These are phyloP conservation scores for Pistacia atlantica DNA, from an alignment of 345 rosid species.

Conservation along the genomic window DNA sequence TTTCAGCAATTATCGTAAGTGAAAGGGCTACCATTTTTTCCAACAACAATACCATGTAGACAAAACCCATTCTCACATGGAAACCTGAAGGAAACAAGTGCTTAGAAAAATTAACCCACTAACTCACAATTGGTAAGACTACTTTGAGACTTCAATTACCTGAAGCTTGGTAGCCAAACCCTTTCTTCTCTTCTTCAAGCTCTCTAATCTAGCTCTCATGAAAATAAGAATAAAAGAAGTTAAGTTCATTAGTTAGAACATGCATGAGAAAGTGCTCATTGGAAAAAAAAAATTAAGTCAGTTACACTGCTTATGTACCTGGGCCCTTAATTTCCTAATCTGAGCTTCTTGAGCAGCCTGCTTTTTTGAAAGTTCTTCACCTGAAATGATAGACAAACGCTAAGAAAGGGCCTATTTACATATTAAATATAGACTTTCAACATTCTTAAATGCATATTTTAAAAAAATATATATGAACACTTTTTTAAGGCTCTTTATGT, in stretches of 20 bases:
- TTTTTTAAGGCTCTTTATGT: neutral
- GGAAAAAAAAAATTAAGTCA: conserved; percentile 14
- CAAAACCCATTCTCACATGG: neutral
- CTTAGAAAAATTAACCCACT: neutral
- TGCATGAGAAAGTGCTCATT: conserved; percentile 12
- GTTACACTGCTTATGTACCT: conserved; percentile 49
- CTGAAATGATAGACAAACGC: conserved; percentile 41
- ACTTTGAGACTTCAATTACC: conserved; percentile 50
- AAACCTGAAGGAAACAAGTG: neutral
- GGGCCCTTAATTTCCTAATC: conserved; percentile 96
- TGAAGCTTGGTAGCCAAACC: conserved; percentile 91
- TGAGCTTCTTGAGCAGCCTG: conserved; percentile 97
- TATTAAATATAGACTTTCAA: neutral
- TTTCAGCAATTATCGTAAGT: neutral
- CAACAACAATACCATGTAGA: neutral
- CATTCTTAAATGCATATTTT: neutral
- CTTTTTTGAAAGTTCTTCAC: conserved; percentile 98
- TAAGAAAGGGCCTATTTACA: neutral
- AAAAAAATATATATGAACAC: neutral
- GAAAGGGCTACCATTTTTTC: neutral
- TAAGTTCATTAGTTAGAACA: conserved; percentile 2
- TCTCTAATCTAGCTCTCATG: conserved; percentile 77
- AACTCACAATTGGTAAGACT: conserved; percentile 8
- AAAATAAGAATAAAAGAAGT: conserved; percentile 23
- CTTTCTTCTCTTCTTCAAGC: conserved; percentile 97